Conservation (phyloP, 345 rosid genomes). For the Fremontodendron californicum region DNA sequence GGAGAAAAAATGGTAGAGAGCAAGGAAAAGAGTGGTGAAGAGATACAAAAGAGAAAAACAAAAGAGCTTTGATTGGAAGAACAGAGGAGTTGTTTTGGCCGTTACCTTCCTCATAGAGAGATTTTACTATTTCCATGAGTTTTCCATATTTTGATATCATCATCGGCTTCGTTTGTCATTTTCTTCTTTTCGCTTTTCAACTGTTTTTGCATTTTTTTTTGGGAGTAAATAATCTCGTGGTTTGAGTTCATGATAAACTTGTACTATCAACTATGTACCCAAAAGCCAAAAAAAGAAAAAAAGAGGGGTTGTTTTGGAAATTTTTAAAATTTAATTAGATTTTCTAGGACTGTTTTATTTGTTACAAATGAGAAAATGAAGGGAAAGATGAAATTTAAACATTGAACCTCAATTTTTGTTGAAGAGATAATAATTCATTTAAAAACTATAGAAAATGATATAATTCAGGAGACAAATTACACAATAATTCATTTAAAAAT, state of each 20-base stretch:
- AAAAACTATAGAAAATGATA: no score
- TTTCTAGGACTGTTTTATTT: not conserved
- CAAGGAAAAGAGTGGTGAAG: constrained; percentile 47
- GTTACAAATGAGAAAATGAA: not conserved
- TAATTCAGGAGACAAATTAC: no score
- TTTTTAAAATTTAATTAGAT: not conserved
- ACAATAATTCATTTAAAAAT: no score
- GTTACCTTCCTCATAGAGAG: constrained; percentile 16
- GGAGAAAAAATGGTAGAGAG: constrained; percentile 44
- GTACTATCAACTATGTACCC: not conserved
- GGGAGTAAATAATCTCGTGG: not conserved
- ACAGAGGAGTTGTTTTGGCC: constrained; percentile 33
- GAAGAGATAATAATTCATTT: not conserved
- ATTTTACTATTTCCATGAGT: not conserved
- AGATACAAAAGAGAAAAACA: constrained; percentile 76
- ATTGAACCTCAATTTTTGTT: not conserved
- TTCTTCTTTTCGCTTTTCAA: not conserved
- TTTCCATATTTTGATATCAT: not conserved
- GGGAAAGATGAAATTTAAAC: not conserved
- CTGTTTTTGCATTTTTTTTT: not conserved
- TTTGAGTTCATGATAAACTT: not conserved
- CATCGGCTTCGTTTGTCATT: not conserved
- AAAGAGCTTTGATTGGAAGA: constrained; percentile 71
- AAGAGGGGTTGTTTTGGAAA: not conserved
- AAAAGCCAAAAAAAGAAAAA: no score